phyloP scores from a whole-genome alignment of 805 yeast genomes.

The Saturnispora diversa region DNA sequence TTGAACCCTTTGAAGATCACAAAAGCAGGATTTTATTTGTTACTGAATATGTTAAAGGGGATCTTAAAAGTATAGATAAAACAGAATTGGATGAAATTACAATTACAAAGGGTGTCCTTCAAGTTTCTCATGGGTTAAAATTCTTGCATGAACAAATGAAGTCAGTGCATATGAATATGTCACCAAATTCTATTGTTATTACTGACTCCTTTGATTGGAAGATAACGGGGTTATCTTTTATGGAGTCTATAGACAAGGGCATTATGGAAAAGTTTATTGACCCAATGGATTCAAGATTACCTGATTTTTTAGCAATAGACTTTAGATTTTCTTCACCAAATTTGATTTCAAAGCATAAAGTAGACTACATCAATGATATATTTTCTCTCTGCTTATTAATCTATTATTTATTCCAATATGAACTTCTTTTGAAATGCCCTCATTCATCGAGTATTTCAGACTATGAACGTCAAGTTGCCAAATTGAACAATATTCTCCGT shows the following conservation, averaged over 20 bases:
- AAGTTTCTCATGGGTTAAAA: slow-evolving; percentile 66
- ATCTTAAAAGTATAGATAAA: slow-evolving; percentile 28
- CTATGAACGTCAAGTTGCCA: slow-evolving; percentile 48
- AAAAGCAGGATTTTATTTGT: slow-evolving; percentile 72
- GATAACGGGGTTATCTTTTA: slow-evolving; percentile 62
- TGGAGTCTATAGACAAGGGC: slow-evolving; percentile 36
- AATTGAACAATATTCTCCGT: slow-evolving; percentile 27
- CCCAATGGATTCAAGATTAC: slow-evolving; percentile 68
- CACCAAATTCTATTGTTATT: slow-evolving; percentile 69
- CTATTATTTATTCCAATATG: slow-evolving; percentile 52
- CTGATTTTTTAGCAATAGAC: slow-evolving; percentile 60
- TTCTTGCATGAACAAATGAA: slow-evolving; percentile 75
- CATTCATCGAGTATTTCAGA: slow-evolving; percentile 34
- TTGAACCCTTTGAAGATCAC: slow-evolving; percentile 87
- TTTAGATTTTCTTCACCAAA: slow-evolving; percentile 82
- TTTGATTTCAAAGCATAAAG: slow-evolving; percentile 53
- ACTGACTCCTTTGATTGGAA: slow-evolving; percentile 93
- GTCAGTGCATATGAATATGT: slow-evolving; percentile 66
- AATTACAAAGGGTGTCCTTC: slow-evolving; percentile 71
- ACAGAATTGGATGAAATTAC: slow-evolving; percentile 59
- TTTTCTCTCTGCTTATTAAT: slow-evolving; percentile 79
- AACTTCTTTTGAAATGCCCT: slow-evolving; percentile 37
- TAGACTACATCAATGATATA: slow-evolving; percentile 66
- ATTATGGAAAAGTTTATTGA: slow-evolving; percentile 58
- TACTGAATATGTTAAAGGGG: slow-evolving; percentile 59